phyloP scores from a whole-genome alignment of 176 grass and related monocot genomes.

The Eleusine indica region DNA sequence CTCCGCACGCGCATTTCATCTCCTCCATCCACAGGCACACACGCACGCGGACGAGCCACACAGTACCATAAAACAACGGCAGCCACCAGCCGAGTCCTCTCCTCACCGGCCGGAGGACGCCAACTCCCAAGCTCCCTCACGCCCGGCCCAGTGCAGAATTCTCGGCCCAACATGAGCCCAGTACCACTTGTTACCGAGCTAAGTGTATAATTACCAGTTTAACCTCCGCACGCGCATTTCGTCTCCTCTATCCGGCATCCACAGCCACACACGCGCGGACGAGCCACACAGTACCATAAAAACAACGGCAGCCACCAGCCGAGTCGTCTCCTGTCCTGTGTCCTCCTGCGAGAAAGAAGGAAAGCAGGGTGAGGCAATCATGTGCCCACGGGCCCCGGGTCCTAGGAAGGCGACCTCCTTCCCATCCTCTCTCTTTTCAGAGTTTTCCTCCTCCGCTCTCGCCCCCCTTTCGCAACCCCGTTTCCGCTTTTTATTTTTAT shows the following conservation, averaged over 20 bases:
- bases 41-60: neutral
- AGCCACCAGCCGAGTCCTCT: neutral
- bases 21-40: neutral
- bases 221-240: neutral
- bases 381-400: neutral
- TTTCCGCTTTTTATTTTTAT: neutral
- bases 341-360: neutral
- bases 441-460: neutral
- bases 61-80: neutral
- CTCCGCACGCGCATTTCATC: neutral
- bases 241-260: neutral
- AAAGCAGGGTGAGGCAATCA: neutral
- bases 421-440: neutral
- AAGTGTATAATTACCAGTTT: too few relatives aligned
- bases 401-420: conserved; percentile 17
- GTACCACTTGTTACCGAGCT: too few relatives aligned
- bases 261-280: neutral
- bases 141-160: too few relatives aligned
- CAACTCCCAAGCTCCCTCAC: too few relatives aligned
- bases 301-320: neutral
- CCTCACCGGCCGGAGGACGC: too few relatives aligned
- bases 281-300: neutral
- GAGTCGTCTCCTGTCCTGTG: too few relatives aligned
- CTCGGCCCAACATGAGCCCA: too few relatives aligned
- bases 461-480: neutral